Conservation (phyloP, 1,139 yeast species). For the Saccharomycopsis phalli region DNA sequence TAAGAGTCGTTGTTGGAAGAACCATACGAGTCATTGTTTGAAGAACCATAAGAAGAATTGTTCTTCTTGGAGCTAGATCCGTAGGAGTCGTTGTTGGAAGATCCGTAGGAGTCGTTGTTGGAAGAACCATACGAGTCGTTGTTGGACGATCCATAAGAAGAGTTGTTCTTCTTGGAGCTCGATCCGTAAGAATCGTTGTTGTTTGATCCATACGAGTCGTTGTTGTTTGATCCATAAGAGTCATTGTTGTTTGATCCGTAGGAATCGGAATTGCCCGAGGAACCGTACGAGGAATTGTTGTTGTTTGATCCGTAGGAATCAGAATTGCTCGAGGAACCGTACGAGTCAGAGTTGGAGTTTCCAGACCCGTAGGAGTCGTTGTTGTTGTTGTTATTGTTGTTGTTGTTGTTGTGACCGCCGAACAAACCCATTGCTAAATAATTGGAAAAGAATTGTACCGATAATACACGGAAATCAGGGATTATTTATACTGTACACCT, state of each 20-base stretch:
- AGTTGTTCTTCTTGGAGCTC: conserved; percentile 4
- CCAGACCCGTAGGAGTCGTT: conserved; percentile 14
- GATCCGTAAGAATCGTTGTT: conserved; percentile 10
- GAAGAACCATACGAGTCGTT: conserved; percentile 13
- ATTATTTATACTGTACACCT: neutral
- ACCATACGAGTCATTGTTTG: conserved; percentile 10
- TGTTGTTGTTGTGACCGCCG: conserved; percentile 16
- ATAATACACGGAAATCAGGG: neutral
- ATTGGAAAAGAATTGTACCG: neutral
- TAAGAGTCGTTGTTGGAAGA: conserved; percentile 18
- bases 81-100: conserved; percentile 18
- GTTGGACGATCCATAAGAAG: conserved; percentile 16
- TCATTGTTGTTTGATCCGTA: conserved; percentile 14
- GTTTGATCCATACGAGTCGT: conserved; percentile 18
- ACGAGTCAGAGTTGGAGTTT: conserved; percentile 11
- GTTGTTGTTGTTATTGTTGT: conserved; percentile 15
- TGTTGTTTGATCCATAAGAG: conserved; percentile 18
- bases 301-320: conserved; percentile 1
- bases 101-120: conserved; percentile 15
- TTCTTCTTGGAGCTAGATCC: conserved; percentile 11
- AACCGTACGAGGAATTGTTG: conserved; percentile 18
- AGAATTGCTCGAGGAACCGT: conserved; percentile 13
- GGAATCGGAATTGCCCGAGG: conserved; percentile 15
- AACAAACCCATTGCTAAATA: conserved; percentile 17
- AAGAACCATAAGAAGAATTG: conserved; percentile 18